phyloP scores from a whole-genome alignment of 345 rosid species.

The Citrus reticulata region DNA sequence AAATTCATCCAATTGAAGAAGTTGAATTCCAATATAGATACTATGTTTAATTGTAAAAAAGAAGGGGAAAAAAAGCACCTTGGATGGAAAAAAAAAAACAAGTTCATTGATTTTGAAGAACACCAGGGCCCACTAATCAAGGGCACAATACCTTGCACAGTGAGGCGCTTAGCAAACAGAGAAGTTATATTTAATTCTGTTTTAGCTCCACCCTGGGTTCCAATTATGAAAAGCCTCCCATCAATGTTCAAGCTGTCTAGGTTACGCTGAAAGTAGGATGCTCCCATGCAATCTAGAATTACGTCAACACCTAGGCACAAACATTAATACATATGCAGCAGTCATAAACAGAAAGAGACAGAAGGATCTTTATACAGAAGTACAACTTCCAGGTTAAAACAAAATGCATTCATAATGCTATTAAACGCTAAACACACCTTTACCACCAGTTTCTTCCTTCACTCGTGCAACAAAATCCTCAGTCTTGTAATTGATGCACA shows the following conservation, averaged over 20 bases:
- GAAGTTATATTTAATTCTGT: slow-evolving; percentile 55
- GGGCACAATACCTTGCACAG: slow-evolving; percentile 66
- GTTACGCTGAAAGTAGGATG: slow-evolving; percentile 70
- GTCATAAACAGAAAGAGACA: background rate
- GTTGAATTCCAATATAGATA: background rate
- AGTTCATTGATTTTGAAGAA: background rate
- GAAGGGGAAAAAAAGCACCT: background rate
- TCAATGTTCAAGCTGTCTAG: slow-evolving; percentile 72
- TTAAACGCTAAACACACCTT: slow-evolving; percentile 42
- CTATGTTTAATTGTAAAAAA: no score
- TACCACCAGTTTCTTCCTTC: slow-evolving; percentile 81
- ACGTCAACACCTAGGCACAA: slow-evolving; percentile 59
- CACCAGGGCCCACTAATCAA: background rate
- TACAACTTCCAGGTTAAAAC: background rate
- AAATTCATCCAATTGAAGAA: background rate
- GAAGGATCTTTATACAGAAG: background rate
- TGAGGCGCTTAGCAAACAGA: slow-evolving; percentile 68
- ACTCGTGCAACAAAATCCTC: slow-evolving; percentile 82
- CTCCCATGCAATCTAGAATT: slow-evolving; percentile 81
- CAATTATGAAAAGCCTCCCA: slow-evolving; percentile 85
- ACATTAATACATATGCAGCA: background rate
- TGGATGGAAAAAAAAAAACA: background rate
- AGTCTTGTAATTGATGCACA: slow-evolving; percentile 84
- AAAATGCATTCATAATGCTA: background rate
- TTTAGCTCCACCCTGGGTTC: slow-evolving; percentile 60